Evolutionary conservation across 768 basidiomycete species (phyloP).

Genomic region (Boletus huronensis): DNA sequence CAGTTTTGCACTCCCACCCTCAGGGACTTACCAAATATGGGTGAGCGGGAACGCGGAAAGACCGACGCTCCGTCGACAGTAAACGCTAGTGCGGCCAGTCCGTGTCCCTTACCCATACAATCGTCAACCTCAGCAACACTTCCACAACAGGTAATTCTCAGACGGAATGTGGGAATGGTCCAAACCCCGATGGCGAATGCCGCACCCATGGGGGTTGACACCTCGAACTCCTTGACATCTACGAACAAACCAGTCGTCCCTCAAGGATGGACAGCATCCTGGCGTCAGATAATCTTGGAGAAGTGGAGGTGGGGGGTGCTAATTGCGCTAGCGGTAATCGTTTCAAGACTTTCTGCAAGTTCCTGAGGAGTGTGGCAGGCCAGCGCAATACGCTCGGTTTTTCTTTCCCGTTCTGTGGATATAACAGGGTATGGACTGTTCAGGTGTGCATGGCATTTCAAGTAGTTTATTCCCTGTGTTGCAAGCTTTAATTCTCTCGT

Average conservation of each 20-base stretch:
- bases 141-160: conserved; percentile 19
- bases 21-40: conserved; percentile 92
- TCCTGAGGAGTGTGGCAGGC: conserved; percentile 18
- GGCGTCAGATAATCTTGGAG: conserved; percentile 70
- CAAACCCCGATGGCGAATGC: conserved; percentile 15
- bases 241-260: conserved; percentile 31
- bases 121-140: conserved; percentile 22
- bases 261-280: conserved; percentile 55
- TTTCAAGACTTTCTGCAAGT: conserved; percentile 69
- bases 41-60: conserved; percentile 65
- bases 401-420: conserved; percentile 14
- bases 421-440: conserved; percentile 13
- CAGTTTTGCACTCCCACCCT: conserved; percentile 69
- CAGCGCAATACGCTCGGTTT: neutral
- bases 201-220: conserved; percentile 11
- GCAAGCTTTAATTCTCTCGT: conserved; percentile 9
- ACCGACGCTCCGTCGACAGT: conserved; percentile 30
- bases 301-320: conserved; percentile 84
- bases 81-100: conserved; percentile 15
- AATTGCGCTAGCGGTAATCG: conserved; percentile 72
- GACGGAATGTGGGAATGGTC: conserved; percentile 21
- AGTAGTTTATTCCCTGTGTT: conserved; percentile 17
- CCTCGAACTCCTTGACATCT: conserved; percentile 19
- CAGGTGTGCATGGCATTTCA: conserved; percentile 17
- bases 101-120: conserved; percentile 12